Evolutionary conservation across 164 flowering plant species (phyloP), one percentile per base, ranked within the genome.

Genomic region (Buxus sempervirens): DNA sequence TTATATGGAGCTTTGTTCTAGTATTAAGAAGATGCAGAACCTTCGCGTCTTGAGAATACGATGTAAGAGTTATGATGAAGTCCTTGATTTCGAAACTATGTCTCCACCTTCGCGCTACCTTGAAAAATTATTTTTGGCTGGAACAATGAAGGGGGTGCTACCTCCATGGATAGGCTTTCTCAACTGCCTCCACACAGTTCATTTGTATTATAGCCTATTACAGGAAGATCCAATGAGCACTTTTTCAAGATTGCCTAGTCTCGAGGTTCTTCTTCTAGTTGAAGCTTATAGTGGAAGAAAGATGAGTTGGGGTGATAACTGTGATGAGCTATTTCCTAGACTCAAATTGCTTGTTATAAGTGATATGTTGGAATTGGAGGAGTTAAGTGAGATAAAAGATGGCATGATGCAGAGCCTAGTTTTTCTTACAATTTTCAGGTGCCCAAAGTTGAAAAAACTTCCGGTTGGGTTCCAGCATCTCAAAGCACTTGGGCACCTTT

Each of bases 361-460:
- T 32, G 38, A 7, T 3, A 54, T 54, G 59, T 2, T 12, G 21
- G 13, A 21, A 6, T 54, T 65, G 41, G 38, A 56, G 56, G 15
- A 56, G 53, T 66, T 21, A 12, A 18, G 8, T 21, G 58, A 54
- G 23, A 55, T 66, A 20, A 53, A 66, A 32, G 69, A 55, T 49
- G 69, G 69, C n/a, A 59, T 51, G 21, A 5, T 66, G 24, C 69
- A 38, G n/a, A n/a, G 62, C 69, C 16, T 66, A 60, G 5, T 3
- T 3, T 3, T 32, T 32, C 38, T 32, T 7, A 3, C 5, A 7
- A 7, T 32, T 32, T 3, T 3, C 7, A 32, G 7, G 3, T 32
- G 38, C 38, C 38, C 38, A 32, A 32, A 32, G 38, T 32, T 32
- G 7, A 32, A 32, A 7, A 32, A 32, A 7, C 5, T 32, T 32